Evolutionary conservation across 1,139 yeast species (phyloP).

Genomic region (Suhomyces coccinellae): DNA sequence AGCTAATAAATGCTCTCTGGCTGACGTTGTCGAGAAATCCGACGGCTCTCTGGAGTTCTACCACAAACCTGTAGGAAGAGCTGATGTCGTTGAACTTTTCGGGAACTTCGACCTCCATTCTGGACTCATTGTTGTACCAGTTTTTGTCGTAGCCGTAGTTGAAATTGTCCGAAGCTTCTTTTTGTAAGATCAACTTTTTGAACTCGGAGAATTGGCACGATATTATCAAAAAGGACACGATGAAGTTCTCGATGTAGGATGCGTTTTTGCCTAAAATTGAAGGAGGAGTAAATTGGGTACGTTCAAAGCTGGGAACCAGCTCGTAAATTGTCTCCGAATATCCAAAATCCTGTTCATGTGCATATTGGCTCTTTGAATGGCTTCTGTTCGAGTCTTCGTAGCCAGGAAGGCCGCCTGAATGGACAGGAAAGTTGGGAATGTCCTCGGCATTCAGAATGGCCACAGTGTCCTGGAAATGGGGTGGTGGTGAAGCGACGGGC

Average conservation of each 20-base stretch:
- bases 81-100: conserved; percentile 8
- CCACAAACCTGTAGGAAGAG: conserved; percentile 19
- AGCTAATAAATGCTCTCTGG: conserved; percentile 27
- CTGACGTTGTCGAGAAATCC: conserved; percentile 21
- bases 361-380: neutral
- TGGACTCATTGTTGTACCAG: conserved; percentile 16
- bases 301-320: conserved; percentile 9
- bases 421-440: conserved; percentile 12
- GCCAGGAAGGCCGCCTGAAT: conserved; percentile 4
- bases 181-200: conserved; percentile 14
- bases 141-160: conserved; percentile 18
- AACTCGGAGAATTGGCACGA: conserved; percentile 28
- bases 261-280: conserved; percentile 18
- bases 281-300: conserved; percentile 17
- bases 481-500: neutral
- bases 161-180: conserved; percentile 5
- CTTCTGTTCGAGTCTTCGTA: conserved; percentile 3
- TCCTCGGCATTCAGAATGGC: conserved; percentile 12
- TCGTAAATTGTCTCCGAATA: conserved; percentile 7
- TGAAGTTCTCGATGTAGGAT: conserved; percentile 25
- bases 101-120: conserved; percentile 10
- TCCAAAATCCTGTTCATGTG: neutral
- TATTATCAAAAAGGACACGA: conserved; percentile 28
- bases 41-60: conserved; percentile 25
- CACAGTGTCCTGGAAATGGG: conserved; percentile 11